A percentile compares a stretch with the other conserved stretches of the same genome.
Evolutionary conservation across 2,329 filamentous ascomycete species (phyloP).

Genomic region (Penicillium occitanis): DNA sequence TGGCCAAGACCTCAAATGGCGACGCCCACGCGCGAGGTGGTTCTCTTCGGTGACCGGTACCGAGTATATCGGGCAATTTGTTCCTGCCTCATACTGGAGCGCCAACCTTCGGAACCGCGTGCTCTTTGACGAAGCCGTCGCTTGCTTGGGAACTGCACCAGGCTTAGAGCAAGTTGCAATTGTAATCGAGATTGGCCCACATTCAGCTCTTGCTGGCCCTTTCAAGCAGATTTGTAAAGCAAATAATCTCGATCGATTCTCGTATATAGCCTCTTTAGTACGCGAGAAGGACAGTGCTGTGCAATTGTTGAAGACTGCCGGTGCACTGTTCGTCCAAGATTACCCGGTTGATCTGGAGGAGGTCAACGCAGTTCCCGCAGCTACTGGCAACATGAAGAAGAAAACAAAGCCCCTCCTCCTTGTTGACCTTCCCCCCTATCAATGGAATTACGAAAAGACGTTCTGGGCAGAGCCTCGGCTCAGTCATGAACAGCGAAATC

Average conservation of each 20-base stretch:
- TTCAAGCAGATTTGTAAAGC: not conserved
- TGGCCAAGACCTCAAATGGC: too few species aligned
- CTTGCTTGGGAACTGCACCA: too few species aligned
- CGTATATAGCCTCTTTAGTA: too few species aligned
- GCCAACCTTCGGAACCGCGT: not conserved
- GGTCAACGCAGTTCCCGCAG: too few species aligned
- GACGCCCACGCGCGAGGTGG: not conserved
- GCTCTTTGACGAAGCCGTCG: not conserved
- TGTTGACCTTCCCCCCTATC: not conserved
- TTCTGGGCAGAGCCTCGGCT: slow-evolving; percentile 8
- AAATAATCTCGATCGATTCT: too few species aligned
- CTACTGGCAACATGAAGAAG: too few species aligned
- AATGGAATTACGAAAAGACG: not conserved
- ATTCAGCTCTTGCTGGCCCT: not conserved
- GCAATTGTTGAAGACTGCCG: not conserved
- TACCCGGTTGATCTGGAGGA: not conserved
- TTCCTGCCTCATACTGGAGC: not conserved
- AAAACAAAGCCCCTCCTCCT: not conserved
- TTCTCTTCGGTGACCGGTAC: not conserved
- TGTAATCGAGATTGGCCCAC: not conserved
- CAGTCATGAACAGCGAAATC: not conserved
- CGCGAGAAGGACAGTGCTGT: not conserved
- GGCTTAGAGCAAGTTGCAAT: too few species aligned
- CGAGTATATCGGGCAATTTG: not conserved
- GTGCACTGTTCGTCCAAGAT: not conserved